Conservation (phyloP, 495 filamentous ascomycete genomes). For the Aspergillus biplanus region DNA sequence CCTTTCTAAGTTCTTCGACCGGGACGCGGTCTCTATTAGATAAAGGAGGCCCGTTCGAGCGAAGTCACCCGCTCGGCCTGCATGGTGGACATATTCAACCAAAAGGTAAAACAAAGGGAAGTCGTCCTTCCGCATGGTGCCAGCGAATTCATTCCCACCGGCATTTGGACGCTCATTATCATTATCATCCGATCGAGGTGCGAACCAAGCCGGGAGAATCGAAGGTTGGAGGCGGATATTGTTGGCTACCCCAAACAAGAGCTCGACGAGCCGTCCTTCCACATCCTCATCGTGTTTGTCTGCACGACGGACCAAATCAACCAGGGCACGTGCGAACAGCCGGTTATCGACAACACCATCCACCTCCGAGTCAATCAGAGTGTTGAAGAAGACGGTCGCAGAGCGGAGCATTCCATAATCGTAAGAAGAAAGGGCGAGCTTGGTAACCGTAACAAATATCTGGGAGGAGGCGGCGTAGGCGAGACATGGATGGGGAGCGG, state of each 20-base stretch:
- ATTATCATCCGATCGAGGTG: slow-evolving; percentile 38
- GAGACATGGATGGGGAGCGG: slow-evolving; percentile 86
- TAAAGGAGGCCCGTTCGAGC: slow-evolving; percentile 95
- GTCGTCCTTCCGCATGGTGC: slow-evolving; percentile 85
- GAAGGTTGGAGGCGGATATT: slow-evolving; percentile 89
- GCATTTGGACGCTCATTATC: slow-evolving; percentile 48
- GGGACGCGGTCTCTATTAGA: slow-evolving; percentile 90
- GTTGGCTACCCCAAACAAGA: slow-evolving; percentile 90
- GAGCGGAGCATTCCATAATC: slow-evolving; percentile 80
- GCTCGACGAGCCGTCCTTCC: slow-evolving; percentile 82
- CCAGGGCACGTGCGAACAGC: slow-evolving; percentile 80
- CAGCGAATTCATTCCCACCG: slow-evolving; percentile 71
- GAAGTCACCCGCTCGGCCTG: slow-evolving; percentile 92
- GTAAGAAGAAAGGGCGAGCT: slow-evolving; percentile 78
- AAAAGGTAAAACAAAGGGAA: slow-evolving; percentile 95
- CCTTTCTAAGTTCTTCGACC: slow-evolving; percentile 78
- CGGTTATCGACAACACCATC: slow-evolving; percentile 87
- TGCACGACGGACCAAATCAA: slow-evolving; percentile 67
- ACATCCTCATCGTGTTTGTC: slow-evolving; percentile 70
- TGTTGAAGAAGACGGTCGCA: slow-evolving; percentile 82
- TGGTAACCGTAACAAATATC: slow-evolving; percentile 83
- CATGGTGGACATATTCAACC: slow-evolving; percentile 94
- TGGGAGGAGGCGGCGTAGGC: slow-evolving; percentile 80
- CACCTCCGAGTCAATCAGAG: slow-evolving; percentile 92
- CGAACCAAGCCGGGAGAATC: slow-evolving; percentile 88